Evolutionary conservation across 768 basidiomycete genomes (phyloP).

Genomic region (Pleurotus djamor): DNA sequence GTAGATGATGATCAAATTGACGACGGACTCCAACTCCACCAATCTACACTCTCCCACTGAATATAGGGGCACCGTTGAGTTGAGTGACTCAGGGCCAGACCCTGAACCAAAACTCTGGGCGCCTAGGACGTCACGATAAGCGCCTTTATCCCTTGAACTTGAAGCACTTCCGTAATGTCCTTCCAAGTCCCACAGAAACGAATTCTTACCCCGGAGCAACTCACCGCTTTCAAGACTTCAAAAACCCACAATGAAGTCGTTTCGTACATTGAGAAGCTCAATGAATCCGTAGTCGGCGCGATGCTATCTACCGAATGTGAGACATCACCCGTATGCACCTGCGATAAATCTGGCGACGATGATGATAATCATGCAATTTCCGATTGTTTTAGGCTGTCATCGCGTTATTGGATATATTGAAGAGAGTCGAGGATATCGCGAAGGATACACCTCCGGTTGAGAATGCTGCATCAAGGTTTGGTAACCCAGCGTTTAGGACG

Average conservation of each 20-base stretch:
- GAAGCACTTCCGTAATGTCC: too few species aligned
- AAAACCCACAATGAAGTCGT: conserved; percentile 67
- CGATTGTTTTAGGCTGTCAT: conserved; percentile 49
- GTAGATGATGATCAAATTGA: too few species aligned
- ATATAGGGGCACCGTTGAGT: too few species aligned
- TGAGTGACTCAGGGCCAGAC: too few species aligned
- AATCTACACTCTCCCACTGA: too few species aligned
- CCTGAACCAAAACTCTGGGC: too few species aligned
- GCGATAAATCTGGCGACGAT: conserved; percentile 2
- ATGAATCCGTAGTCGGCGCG: conserved; percentile 69
- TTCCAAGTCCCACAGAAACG: conserved; percentile 62
- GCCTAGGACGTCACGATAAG: too few species aligned
- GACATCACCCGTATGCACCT: conserved; percentile 54
- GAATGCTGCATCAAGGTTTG: conserved; percentile 90
- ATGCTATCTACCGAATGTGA: conserved; percentile 69
- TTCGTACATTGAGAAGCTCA: conserved; percentile 70
- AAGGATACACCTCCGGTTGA: conserved; percentile 80
- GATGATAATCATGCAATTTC: background rate
- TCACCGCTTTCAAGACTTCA: conserved; percentile 79
- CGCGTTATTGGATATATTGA: conserved; percentile 62
- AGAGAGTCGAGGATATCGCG: conserved; percentile 64
- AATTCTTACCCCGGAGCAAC: conserved; percentile 75
- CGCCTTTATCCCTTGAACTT: too few species aligned
- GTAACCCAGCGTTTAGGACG: conserved; percentile 93
- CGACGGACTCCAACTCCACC: too few species aligned